phyloP scores from a whole-genome alignment of 306 rosid species.

The Begonia peltatifolia region DNA sequence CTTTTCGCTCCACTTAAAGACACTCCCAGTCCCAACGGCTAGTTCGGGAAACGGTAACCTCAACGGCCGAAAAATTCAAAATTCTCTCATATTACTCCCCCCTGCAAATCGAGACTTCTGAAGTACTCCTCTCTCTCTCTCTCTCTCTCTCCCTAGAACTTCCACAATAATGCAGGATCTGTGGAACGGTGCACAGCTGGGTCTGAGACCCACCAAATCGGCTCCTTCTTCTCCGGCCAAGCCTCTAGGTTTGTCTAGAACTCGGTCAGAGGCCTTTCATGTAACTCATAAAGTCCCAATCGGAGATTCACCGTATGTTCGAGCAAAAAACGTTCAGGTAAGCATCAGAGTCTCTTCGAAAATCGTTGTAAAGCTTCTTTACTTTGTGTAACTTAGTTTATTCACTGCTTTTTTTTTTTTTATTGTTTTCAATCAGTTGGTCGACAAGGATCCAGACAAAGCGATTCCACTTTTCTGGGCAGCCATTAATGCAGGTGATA shows the following conservation, averaged over 20 bases:
- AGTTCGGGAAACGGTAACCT: conserved; percentile 14
- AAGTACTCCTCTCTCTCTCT: not conserved
- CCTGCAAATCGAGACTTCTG: conserved; percentile 1
- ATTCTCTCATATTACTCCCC: conserved; percentile 6
- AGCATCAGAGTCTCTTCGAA: not conserved
- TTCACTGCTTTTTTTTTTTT: not conserved
- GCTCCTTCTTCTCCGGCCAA: conserved; percentile 98
- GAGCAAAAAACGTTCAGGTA: conserved; percentile 97
- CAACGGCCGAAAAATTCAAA: conserved; percentile 19
- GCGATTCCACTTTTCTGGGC: conserved; percentile 95
- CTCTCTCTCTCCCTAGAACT: not conserved
- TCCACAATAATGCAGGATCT: conserved; percentile 57
- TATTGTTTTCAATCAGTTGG: conserved; percentile 41
- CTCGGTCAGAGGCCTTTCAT: conserved; percentile 75
- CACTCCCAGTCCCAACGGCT: conserved; percentile 17
- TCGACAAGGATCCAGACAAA: conserved; percentile 93
- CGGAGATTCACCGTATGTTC: conserved; percentile 83
- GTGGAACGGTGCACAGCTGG: conserved; percentile 87
- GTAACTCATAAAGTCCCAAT: conserved; percentile 72
- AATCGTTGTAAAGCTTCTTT: not conserved
- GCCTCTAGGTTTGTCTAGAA: conserved; percentile 54
- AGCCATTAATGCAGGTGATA: conserved; percentile 89
- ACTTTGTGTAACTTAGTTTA: not conserved
- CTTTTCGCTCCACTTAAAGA: not conserved
- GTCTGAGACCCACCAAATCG: conserved; percentile 84